A percentile compares a stretch with the other conserved stretches of the same genome.
Conservation (phyloP, 306 rosid species). For the Rosa chinensis region DNA sequence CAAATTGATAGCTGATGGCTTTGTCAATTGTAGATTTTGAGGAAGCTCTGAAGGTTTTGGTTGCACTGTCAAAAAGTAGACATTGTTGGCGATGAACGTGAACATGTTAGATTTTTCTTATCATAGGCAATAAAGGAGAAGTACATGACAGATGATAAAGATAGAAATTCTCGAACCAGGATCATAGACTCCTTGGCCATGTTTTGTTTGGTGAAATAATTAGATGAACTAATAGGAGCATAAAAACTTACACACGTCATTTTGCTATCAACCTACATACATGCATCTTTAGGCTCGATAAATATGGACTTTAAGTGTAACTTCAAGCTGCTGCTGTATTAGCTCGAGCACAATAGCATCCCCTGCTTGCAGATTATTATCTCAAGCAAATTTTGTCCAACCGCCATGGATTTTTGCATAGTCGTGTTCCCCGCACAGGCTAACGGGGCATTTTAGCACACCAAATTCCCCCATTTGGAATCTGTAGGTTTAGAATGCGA, state of each 20-base stretch:
- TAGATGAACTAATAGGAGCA: not conserved
- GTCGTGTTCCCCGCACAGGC: not conserved
- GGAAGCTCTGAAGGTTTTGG: too few species aligned
- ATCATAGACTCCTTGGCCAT: too few species aligned
- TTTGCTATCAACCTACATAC: not conserved
- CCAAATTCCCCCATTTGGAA: not conserved
- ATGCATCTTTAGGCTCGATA: not conserved
- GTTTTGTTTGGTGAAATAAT: not conserved
- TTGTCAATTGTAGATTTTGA: too few species aligned
- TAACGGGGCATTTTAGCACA: not conserved
- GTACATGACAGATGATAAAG: too few species aligned
- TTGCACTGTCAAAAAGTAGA: too few species aligned
- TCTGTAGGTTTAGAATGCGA: not conserved
- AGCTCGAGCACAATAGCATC: not conserved
- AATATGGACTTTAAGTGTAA: not conserved
- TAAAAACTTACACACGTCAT: too few species aligned
- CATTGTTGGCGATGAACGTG: too few species aligned
- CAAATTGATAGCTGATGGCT: too few species aligned
- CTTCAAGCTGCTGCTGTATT: not conserved
- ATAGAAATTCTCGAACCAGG: too few species aligned
- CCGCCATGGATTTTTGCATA: not conserved
- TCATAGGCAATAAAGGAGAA: too few species aligned
- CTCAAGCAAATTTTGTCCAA: not conserved
- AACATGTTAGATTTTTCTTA: too few species aligned
- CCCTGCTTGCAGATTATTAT: not conserved